These are phyloP conservation scores for Capillidium rhysosporum DNA, from an alignment of 371 early-diverging fungal genomes.

Conservation along the genomic window DNA sequence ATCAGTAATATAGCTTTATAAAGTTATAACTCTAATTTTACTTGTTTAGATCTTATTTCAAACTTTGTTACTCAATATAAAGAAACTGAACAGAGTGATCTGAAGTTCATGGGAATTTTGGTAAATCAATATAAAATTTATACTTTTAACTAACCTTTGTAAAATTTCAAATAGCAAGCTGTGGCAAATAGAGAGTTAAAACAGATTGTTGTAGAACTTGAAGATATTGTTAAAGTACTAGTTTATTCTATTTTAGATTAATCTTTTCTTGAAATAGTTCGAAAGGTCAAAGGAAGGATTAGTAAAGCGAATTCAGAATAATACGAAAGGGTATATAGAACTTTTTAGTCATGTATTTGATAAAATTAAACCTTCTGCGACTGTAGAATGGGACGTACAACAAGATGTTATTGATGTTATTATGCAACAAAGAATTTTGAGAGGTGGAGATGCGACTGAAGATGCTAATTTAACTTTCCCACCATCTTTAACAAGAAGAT, in stretches of 20 bases:
- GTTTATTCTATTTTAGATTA: background rate
- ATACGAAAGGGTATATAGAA: slow-evolving; percentile 68
- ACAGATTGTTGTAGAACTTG: slow-evolving; percentile 29
- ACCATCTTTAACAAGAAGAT: slow-evolving; percentile 62
- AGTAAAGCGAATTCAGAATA: slow-evolving; percentile 32
- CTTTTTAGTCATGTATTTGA: slow-evolving; percentile 61
- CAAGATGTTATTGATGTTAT: slow-evolving; percentile 78
- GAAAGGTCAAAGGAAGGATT: slow-evolving; percentile 12
- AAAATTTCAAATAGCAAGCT: no score
- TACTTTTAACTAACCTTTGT: slow-evolving; percentile 4
- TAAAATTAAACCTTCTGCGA: slow-evolving; percentile 38
- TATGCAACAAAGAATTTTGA: slow-evolving; percentile 58
- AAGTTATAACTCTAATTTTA: background rate
- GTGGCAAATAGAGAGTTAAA: slow-evolving; percentile 33
- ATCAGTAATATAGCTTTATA: background rate
- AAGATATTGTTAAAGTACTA: slow-evolving; percentile 32
- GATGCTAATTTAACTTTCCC: slow-evolving; percentile 41
- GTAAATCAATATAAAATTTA: background rate
- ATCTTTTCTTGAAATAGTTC: background rate
- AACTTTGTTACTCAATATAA: background rate
- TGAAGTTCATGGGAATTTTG: background rate
- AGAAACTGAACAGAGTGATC: background rate
- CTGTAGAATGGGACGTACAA: slow-evolving; percentile 38
- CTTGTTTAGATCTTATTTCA: background rate
- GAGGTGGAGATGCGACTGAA: slow-evolving; percentile 26